A percentile compares a stretch with the other conserved stretches of the same genome.
These are phyloP conservation scores for Platismatia glauca DNA, from an alignment of 495 filamentous ascomycete species.

Conservation along the genomic window DNA sequence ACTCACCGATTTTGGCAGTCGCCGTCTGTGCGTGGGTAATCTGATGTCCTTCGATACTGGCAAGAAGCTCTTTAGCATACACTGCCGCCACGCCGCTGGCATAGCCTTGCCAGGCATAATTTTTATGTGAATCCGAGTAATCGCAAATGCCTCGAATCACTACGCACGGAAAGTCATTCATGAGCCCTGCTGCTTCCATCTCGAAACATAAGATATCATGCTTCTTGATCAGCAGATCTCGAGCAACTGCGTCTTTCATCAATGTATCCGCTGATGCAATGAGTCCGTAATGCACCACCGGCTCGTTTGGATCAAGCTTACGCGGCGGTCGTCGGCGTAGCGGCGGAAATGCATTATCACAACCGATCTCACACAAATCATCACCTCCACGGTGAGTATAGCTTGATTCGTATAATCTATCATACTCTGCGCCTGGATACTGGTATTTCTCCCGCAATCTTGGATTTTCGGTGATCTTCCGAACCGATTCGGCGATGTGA, in stretches of 20 bases:
- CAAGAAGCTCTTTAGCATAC: constrained; percentile 29
- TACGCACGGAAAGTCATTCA: neutral
- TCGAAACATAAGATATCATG: neutral
- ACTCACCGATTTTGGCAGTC: constrained; percentile 5
- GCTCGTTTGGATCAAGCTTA: constrained; percentile 16
- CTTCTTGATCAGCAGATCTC: constrained; percentile 26
- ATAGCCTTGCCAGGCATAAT: constrained; percentile 31
- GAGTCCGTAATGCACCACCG: constrained; percentile 2
- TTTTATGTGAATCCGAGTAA: neutral
- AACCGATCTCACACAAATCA: constrained; percentile 15
- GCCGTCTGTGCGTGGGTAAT: neutral
- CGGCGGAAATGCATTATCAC: constrained; percentile 18
- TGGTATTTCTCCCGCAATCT: constrained; percentile 7
- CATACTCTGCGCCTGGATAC: constrained; percentile 9
- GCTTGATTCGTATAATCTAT: constrained; percentile 15
- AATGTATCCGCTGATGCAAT: constrained; percentile 31
- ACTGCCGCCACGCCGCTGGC: constrained; percentile 31
- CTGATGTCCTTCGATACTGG: constrained; percentile 6
- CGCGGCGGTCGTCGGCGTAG: constrained; percentile 17
- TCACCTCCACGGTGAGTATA: constrained; percentile 25
- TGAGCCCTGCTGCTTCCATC: no score
- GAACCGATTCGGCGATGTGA: constrained; percentile 1
- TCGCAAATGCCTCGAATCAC: neutral
- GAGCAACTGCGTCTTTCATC: constrained; percentile 35
- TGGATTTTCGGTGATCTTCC: neutral